Base-by-base conservation (phyloP, 176 grass and related monocot species). In the Rhynchospora pubera region DNA sequence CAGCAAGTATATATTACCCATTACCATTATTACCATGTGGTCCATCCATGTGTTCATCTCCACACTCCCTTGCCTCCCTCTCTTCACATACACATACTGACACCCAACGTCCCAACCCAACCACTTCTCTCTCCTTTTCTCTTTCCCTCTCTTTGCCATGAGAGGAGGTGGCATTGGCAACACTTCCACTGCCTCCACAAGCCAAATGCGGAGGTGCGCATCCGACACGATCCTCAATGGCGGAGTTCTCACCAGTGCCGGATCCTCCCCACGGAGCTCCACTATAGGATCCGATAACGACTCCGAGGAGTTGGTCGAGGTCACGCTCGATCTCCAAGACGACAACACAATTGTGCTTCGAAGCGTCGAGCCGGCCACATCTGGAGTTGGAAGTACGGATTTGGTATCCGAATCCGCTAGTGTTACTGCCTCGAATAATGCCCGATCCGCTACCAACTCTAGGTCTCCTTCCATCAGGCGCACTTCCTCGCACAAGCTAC, bases 291-390 rank as follows among this genome's bases (percentile, higher is more conserved):
- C 91, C 12, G 91, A 95, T 63, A 88, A 90, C 63, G 89, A 82
- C 79, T 64, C 83, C 13, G 97, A 95, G 87, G 96, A 99, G 87
- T 92, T 99, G 63, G 97, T 99, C n/a, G 97, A 99, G 89, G 93
- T 99, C 32, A 99, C 97, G 57, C 89, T 99, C 57, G 97, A 99
- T 80, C 77, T 99, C 70, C 91, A 99, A 86, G 97, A 93, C 12
- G 95, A 98, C 73, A 89, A 99, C 77, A 99, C 91, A 82, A 93
- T 99, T 86, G 91, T 99, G 43, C 91, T 99, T 62, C 89, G 96
- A 18, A 93, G 92, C 83, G 96, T 99, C 44, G 93, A 99, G 89
- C 96, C 96, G 7, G 96, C 95, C 6, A 57, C 76, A 0, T 86
- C 80, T 9, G 63, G 34, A 7, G 79, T 65, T 21, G 65, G 77